Evolutionary conservation across 768 basidiomycete genomes (phyloP).

Genomic region (Holtermanniella nyarrowii): DNA sequence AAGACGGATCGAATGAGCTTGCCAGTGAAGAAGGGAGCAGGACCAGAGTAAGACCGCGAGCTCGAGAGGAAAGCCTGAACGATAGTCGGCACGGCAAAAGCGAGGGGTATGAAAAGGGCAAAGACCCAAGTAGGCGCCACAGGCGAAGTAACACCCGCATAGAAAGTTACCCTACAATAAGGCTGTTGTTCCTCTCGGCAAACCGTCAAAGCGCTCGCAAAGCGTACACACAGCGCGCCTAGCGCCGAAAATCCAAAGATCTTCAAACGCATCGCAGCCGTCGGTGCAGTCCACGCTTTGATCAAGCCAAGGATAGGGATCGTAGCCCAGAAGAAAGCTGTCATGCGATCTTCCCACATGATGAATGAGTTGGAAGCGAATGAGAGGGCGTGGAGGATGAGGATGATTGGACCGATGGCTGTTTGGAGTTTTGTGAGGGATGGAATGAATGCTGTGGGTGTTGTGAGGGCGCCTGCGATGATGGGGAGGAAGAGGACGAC

Average conservation of each 20-base stretch:
- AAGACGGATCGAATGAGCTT: conserved; percentile 50
- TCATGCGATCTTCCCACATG: conserved; percentile 88
- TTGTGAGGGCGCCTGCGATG: background rate
- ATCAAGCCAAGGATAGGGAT: conserved; percentile 53
- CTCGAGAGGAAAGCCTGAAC: conserved; percentile 53
- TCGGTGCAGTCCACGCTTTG: conserved; percentile 59
- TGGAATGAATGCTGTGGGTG: background rate
- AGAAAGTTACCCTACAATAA: conserved; percentile 83
- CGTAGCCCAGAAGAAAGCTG: conserved; percentile 59
- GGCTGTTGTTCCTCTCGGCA: conserved; percentile 93
- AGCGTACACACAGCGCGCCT: conserved; percentile 57
- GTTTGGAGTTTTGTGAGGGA: conserved; percentile 13
- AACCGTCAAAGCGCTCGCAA: conserved; percentile 72
- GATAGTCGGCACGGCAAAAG: conserved; percentile 51
- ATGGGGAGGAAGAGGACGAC: background rate
- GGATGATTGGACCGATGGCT: conserved; percentile 32
- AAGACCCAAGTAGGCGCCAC: conserved; percentile 56
- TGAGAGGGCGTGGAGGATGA: conserved; percentile 55
- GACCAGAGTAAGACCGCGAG: conserved; percentile 62
- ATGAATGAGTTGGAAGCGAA: conserved; percentile 93
- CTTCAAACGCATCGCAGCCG: conserved; percentile 56
- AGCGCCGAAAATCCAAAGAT: conserved; percentile 63
- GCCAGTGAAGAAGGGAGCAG: conserved; percentile 57
- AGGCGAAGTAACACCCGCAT: conserved; percentile 59
- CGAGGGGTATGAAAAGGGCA: conserved; percentile 50